Base-by-base conservation (phyloP, 495 filamentous ascomycete species). In the Neurospora hispaniola region DNA sequence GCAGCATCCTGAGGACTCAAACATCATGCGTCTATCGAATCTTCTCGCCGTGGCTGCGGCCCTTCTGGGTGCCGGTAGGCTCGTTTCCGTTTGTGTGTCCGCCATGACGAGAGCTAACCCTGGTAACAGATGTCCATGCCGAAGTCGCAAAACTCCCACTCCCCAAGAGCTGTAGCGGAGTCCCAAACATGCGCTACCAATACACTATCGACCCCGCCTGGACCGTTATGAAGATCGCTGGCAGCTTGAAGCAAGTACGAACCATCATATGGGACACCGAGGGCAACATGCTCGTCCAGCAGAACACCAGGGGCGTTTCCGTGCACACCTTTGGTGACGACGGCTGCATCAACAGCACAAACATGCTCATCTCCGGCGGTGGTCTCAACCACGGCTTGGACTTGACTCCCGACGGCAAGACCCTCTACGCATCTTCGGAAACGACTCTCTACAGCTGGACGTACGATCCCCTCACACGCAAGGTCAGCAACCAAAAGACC, bases 301-400 rank as follows among this genome's bases (percentile, higher is more conserved):
- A 91, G 75, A 81, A 83, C 66, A 82, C 82, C 35, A 71, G 71
- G 41, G 90, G 90, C 23, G 84, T 91, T 72, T 83, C 83, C 7
- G 84, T 85, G 41, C 79, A 90, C 74, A 83, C 76, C 1, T 81
- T 91, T 38, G 83, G 82, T 35, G 85, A 86, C 71, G 79, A 84
- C 71, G 87, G 85, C 5, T 86, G 85, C 68, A 83, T 79, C 75
- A 80, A 76, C 71, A 78, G 75, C 80, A 79, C 79, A 5, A 72
- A 35, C 74, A 79, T 78, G 79, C 78, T 80, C 73, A 74, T 80
- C 84, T 74, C 78, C 78, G 74, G 80, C 79, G 72, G 74, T 70
- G 75, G 78, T 79, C 81, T 92, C n/a, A 90, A 90, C 78, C 90
- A 92, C 80, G 90, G 90, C n/a, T 82, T 92, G 41, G 86, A 86